Evolutionary conservation across 148 eudicot genomes (phyloP), one percentile per base, ranked within the genome.

Genomic region (Vaccinium corymbosum): DNA sequence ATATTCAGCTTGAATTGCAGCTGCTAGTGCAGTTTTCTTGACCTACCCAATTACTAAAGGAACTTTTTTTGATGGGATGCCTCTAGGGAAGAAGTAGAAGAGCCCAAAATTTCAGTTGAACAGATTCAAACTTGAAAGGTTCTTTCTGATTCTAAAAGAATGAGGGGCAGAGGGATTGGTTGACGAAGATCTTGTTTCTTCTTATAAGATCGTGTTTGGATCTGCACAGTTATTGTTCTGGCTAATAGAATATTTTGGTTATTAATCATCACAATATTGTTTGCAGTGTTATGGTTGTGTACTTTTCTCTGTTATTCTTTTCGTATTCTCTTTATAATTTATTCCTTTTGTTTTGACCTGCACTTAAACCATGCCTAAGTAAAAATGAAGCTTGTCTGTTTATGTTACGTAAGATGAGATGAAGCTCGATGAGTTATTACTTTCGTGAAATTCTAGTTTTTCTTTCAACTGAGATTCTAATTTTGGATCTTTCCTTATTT

Each of bases 381-480:
- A 81, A 19, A 64, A 32, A 6, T 48, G 56, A 51, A 14, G 35
- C 61, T 12, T 22, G 66, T 84, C 2, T 51, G 25, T 84, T 48
- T 15, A 71, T 48, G 17, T 29, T 7, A 29, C 10, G 38, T 27
- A 81, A 81, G 75, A 25, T 64, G 62, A 12, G 9, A 66, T 59
- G 68, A 62, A 46, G 71, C 82, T 55, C 38, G 7, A 48, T 35
- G 35, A 76, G 53, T 71, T 55, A 9, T 78, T 62, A 49, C 27
- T 50, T 78, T 61, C 20, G 38, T 59, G 50, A 35, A 14, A 20
- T 52, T 57, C 52, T 82, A 78, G 81, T 25, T 79, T 70, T 57
- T 73, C 32, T 71, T 62, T 16, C 14, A 51, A 22, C 15, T 78
- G 84, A 6, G 6, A 25, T 29, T 71, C 70, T 3, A 16, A 29